Conservation (phyloP, 257 asterid genomes). For the Plantago major region DNA sequence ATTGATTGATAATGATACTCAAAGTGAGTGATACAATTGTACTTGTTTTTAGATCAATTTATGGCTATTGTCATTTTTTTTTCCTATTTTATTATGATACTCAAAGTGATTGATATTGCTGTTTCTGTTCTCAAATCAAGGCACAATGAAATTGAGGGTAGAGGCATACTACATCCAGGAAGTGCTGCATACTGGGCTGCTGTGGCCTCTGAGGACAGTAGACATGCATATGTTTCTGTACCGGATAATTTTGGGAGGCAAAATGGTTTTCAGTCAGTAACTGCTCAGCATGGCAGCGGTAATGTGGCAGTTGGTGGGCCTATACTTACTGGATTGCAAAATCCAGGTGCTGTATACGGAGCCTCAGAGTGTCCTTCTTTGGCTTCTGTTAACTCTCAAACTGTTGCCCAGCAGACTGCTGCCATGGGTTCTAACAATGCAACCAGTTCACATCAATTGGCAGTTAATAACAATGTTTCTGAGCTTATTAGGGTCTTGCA, state of each 20-base stretch:
- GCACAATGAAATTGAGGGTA: not conserved
- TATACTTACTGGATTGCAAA: no score
- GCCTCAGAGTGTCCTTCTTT: not conserved
- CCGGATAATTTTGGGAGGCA: not conserved
- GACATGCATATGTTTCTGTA: not conserved
- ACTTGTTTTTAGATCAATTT: not conserved
- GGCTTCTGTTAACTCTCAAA: not conserved
- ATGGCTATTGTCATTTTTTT: not conserved
- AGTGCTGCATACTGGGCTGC: conserved; percentile 1
- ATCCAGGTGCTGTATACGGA: not conserved
- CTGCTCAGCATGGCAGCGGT: not conserved
- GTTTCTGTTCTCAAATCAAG: not conserved
- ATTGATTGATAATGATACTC: not conserved
- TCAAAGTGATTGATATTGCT: not conserved
- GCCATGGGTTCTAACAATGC: not conserved
- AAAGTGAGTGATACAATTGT: not conserved
- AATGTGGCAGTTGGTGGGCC: not conserved
- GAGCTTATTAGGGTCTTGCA: not conserved
- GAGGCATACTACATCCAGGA: not conserved
- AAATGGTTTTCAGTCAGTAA: not conserved
- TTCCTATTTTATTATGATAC: not conserved
- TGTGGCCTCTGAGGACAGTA: conserved; percentile 6
- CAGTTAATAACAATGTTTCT: not conserved
- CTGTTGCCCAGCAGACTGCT: not conserved
- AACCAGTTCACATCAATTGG: not conserved